phyloP scores from a whole-genome alignment of 257 asterid genomes.

The Haberlea rhodopensis region DNA sequence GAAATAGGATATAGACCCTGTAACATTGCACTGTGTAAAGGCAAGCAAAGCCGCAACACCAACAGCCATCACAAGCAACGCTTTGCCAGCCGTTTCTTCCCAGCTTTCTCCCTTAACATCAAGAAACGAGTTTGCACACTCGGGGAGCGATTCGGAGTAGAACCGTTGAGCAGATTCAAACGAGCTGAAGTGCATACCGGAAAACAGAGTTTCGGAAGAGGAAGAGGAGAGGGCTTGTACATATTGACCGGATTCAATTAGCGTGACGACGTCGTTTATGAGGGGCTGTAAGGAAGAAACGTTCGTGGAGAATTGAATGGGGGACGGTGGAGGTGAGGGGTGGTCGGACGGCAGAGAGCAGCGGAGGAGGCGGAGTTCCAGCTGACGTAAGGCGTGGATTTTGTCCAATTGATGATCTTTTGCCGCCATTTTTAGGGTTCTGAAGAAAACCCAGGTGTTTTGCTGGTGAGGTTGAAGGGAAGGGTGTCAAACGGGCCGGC shows the following conservation, averaged over 20 bases:
- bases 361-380: conserved; percentile 93
- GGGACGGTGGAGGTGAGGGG: conserved; percentile 26
- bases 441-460: conserved; percentile 18
- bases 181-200: conserved; percentile 35
- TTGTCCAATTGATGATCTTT: conserved; percentile 17
- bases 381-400: conserved; percentile 42
- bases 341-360: conserved; percentile 56
- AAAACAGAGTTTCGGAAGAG: conserved; percentile 46
- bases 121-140: conserved; percentile 48
- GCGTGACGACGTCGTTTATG: conserved; percentile 41
- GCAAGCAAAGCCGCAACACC: conserved; percentile 75
- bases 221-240: conserved; percentile 53
- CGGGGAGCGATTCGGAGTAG: conserved; percentile 57
- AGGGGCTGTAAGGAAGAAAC: conserved; percentile 39
- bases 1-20: conserved; percentile 51
- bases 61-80: conserved; percentile 62
- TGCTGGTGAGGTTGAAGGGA: conserved; percentile 15
- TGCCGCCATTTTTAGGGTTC: conserved; percentile 29
- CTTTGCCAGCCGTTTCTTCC: conserved; percentile 41
- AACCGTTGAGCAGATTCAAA: conserved; percentile 54
- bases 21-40: conserved; percentile 68
- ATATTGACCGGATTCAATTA: conserved; percentile 71
- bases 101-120: conserved; percentile 23
- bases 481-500: background rate
- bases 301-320: conserved; percentile 26